phyloP scores from a whole-genome alignment of 2,329 filamentous ascomycete genomes.

The Dactylellina drechsleri region DNA sequence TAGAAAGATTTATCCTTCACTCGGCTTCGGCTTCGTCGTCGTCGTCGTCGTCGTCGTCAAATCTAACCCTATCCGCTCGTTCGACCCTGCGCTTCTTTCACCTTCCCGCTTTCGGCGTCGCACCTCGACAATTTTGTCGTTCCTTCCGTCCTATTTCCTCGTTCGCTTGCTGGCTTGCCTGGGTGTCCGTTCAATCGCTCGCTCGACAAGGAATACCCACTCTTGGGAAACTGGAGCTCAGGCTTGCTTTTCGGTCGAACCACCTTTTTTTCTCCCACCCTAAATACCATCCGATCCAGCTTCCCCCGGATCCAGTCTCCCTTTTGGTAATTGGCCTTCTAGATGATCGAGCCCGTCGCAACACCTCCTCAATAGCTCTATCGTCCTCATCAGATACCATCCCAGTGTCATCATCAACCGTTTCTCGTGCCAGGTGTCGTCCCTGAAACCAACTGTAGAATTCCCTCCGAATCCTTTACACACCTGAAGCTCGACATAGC shows the following conservation, averaged over 20 bases:
- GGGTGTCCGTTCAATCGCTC: constrained; percentile 6
- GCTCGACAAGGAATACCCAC: neutral
- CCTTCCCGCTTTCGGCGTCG: constrained; percentile 47
- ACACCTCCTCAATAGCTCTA: constrained; percentile 12
- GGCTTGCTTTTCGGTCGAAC: constrained; percentile 15
- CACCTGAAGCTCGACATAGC: too few relatives aligned
- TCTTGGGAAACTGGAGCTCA: constrained; percentile 38
- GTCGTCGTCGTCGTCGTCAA: constrained; percentile 60
- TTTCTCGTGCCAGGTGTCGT: neutral
- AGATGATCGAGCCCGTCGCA: constrained; percentile 28
- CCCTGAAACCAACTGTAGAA: neutral
- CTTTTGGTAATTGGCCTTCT: constrained; percentile 41
- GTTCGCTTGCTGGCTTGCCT: constrained; percentile 4
- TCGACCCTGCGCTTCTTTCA: constrained; percentile 45
- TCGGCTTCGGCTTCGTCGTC: constrained; percentile 63
- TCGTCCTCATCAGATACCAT: too few relatives aligned
- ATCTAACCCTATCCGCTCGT: constrained; percentile 54
- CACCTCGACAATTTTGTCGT: constrained; percentile 3
- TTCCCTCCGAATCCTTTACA: too few relatives aligned
- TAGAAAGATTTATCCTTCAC: constrained; percentile 59
- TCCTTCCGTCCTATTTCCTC: too few relatives aligned
- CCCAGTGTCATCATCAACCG: neutral
- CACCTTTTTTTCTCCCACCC: constrained; percentile 4
- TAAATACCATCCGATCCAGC: constrained; percentile 20
- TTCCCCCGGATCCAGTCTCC: constrained; percentile 46